Conservation (phyloP, 495 filamentous ascomycete genomes). For the Hypoxylon rickii region DNA sequence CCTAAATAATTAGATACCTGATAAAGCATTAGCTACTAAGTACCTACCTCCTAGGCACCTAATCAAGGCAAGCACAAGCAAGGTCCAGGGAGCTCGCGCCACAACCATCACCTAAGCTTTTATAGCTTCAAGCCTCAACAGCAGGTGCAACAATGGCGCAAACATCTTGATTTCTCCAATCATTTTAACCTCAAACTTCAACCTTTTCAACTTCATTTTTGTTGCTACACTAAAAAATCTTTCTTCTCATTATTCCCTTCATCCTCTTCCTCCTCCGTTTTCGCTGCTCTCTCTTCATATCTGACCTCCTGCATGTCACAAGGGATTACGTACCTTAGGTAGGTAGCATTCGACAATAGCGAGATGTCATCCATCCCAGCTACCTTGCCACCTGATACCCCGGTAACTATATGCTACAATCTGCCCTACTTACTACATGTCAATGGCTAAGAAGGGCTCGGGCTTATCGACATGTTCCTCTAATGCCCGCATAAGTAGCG, state of each 20-base stretch:
- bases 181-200: neutral
- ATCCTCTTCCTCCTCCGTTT: conserved; percentile 10
- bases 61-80: no score
- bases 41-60: no score
- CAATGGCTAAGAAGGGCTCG: no score
- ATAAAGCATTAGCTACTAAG: no score
- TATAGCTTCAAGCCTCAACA: conserved; percentile 10
- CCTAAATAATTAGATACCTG: no score
- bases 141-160: neutral
- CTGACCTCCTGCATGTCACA: conserved; percentile 2
- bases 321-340: conserved; percentile 7
- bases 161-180: neutral
- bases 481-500: conserved; percentile 23
- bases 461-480: conserved; percentile 18
- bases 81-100: conserved; percentile 13
- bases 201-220: conserved; percentile 17
- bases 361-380: conserved; percentile 15
- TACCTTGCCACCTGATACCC: conserved; percentile 30
- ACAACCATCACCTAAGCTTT: conserved; percentile 14
- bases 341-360: conserved; percentile 14
- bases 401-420: conserved; percentile 4
- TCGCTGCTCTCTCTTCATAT: conserved; percentile 13
- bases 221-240: conserved; percentile 2
- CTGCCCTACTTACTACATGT: conserved; percentile 16
- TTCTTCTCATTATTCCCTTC: conserved; percentile 3